These are phyloP conservation scores for Pseudogymnoascus sp. DNA, from an alignment of 2,329 filamentous ascomycete genomes.

Conservation along the genomic window DNA sequence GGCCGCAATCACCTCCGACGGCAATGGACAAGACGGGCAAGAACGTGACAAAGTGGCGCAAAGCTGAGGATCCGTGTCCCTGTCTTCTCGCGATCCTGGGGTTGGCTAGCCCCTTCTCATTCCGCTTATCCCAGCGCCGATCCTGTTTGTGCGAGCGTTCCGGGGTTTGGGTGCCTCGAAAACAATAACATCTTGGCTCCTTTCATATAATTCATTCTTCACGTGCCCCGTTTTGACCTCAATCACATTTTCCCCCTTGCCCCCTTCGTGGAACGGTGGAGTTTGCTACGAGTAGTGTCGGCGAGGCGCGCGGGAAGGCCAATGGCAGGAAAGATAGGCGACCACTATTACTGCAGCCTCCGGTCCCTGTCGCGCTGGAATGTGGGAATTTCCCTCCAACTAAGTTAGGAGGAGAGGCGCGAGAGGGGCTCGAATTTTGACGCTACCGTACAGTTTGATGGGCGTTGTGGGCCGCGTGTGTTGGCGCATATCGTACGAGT, in stretches of 20 bases:
- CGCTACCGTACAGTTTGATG: neutral
- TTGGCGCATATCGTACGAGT: neutral
- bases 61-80: neutral
- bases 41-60: constrained; percentile 5
- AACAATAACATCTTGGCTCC: neutral
- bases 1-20: neutral
- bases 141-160: neutral
- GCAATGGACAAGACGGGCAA: neutral
- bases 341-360: neutral
- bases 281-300: neutral
- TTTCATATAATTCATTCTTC: neutral
- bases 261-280: neutral
- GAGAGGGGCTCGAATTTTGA: neutral
- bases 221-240: neutral
- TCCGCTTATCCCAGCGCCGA: constrained; percentile 1
- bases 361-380: constrained; percentile 6
- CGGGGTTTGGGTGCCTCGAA: neutral
- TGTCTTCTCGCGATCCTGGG: neutral
- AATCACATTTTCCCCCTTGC: neutral
- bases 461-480: constrained; percentile 2
- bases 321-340: constrained; percentile 1
- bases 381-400: neutral
- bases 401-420: neutral
- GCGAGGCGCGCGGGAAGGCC: constrained; percentile 1
- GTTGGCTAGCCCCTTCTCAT: neutral